A percentile compares a stretch with the other conserved stretches of the same genome.
Conservation (phyloP, 1,139 yeast genomes). For the Meyerozyma athensensis region DNA sequence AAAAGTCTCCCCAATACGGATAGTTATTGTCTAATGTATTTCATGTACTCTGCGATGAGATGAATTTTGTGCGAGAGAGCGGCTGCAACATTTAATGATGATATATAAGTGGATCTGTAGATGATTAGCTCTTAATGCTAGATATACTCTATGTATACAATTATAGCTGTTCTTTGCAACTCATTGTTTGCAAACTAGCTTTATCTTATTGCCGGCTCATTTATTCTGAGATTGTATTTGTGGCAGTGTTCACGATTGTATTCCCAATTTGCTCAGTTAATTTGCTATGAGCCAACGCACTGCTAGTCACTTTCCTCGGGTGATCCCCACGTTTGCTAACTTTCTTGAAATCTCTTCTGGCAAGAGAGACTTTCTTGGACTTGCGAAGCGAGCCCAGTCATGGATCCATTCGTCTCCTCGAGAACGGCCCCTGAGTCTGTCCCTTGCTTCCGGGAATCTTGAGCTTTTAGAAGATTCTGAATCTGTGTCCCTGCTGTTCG, state of each 20-base stretch:
- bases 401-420: conserved; percentile 1
- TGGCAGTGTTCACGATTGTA: too few species aligned
- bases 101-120: not conserved
- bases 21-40: conserved; percentile 2
- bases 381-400: not conserved
- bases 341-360: not conserved
- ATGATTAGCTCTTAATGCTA: too few species aligned
- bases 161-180: too few species aligned
- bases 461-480: not conserved
- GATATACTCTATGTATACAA: too few species aligned
- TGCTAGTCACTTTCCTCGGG: conserved; percentile 1
- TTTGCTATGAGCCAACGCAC: conserved; percentile 1
- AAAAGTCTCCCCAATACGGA: conserved; percentile 1
- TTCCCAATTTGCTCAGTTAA: too few species aligned
- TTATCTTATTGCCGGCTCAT: too few species aligned
- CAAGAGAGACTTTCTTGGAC: not conserved
- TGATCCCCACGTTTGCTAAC: conserved; percentile 2
- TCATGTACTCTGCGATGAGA: conserved; percentile 3
- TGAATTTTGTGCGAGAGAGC: conserved; percentile 2
- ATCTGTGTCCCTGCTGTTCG: not conserved
- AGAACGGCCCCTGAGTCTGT: too few species aligned
- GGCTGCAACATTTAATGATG: not conserved
- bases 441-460: too few species aligned
- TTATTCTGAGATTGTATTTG: too few species aligned
- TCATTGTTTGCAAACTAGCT: too few species aligned